Conservation (phyloP, 2,329 filamentous ascomycete genomes). For the Penicillium glabrum region DNA sequence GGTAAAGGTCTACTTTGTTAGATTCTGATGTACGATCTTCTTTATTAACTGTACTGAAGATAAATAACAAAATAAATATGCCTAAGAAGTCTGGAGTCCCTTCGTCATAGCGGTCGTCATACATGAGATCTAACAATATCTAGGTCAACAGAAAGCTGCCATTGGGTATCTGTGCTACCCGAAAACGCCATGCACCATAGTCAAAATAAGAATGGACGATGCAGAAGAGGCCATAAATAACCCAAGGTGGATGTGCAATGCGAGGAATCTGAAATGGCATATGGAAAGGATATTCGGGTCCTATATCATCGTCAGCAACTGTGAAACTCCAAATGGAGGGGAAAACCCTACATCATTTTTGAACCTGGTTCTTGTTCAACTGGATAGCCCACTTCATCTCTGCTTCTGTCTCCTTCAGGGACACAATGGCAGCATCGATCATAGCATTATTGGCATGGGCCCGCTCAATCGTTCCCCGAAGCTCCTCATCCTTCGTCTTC, state of each 20-base stretch:
- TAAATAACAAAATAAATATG: background rate
- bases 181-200: constrained; percentile 21
- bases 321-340: background rate
- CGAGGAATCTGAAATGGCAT: background rate
- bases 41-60: background rate
- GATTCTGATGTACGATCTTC: background rate
- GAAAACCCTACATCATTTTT: constrained; percentile 8
- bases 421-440: constrained; percentile 39
- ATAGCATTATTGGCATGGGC: constrained; percentile 29
- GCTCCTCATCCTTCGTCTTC: constrained; percentile 39
- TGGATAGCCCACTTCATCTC: constrained; percentile 52
- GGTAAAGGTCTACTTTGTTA: background rate
- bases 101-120: constrained; percentile 15
- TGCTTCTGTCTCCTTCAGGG: constrained; percentile 43
- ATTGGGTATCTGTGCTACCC: constrained; percentile 23
- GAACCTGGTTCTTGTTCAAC: constrained; percentile 36
- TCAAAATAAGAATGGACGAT: constrained; percentile 10
- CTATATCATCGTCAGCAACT: background rate
- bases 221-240: background rate
- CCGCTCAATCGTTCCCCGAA: constrained; percentile 34
- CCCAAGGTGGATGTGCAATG: background rate
- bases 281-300: background rate
- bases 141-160: constrained; percentile 7
- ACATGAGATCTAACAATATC: constrained; percentile 7
- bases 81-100: background rate